A percentile compares a stretch with the other conserved stretches of the same genome.
phyloP scores from a whole-genome alignment of 331 rosid genomes.

The Stylosanthes scabra region DNA sequence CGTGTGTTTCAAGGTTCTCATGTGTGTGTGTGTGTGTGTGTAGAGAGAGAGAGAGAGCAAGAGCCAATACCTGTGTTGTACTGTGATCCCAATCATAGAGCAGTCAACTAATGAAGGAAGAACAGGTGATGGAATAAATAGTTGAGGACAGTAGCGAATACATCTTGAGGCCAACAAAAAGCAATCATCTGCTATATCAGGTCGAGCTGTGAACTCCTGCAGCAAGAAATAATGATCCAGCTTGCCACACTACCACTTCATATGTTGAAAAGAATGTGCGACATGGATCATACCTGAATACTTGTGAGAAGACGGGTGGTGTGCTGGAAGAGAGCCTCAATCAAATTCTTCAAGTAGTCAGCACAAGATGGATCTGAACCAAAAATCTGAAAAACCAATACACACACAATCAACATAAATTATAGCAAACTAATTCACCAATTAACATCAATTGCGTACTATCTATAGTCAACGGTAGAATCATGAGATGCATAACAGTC shows the following conservation, averaged over 20 bases:
- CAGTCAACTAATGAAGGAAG: conserved; percentile 95
- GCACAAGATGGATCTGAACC: conserved; percentile 98
- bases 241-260: conserved; percentile 27
- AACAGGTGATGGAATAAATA: conserved; percentile 88
- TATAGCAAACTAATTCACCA: conserved; percentile 31
- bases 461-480: conserved; percentile 19
- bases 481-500: conserved; percentile 25
- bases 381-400: conserved; percentile 80
- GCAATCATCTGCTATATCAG: conserved; percentile 99
- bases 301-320: conserved; percentile 84
- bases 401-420: conserved; percentile 40
- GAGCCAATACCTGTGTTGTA: conserved; percentile 82
- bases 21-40: no score
- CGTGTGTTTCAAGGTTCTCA: no score
- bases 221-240: conserved; percentile 38
- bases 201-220: conserved; percentile 99
- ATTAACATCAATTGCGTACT: conserved; percentile 13
- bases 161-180: conserved; percentile 98
- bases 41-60: background rate
- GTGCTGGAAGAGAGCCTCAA: conserved; percentile 87
- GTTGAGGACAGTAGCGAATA: conserved; percentile 98
- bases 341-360: conserved; percentile 84
- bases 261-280: conserved; percentile 33
- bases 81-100: conserved; percentile 93
- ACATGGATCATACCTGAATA: conserved; percentile 71